A percentile compares a stretch with the other conserved stretches of the same genome.
These are phyloP conservation scores for Metschnikowia lochheadii DNA, from an alignment of 805 yeast genomes.

Conservation along the genomic window DNA sequence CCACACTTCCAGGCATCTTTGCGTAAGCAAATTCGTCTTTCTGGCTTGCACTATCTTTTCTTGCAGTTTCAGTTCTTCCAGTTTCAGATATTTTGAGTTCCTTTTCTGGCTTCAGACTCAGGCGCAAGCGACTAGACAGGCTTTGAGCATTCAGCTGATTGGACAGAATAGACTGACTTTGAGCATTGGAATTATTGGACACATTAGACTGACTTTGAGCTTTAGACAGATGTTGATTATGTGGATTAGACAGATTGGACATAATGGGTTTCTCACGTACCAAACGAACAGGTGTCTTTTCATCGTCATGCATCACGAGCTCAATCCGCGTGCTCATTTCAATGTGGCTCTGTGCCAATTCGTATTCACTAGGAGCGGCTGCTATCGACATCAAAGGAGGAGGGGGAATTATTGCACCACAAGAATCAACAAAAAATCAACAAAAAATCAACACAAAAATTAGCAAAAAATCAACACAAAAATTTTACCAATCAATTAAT, in stretches of 20 bases:
- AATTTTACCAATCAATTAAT: too few species aligned
- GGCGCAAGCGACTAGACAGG: not conserved
- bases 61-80: too few species aligned
- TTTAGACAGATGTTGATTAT: too few species aligned
- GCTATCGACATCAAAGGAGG: not conserved
- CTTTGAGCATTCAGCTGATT: not conserved
- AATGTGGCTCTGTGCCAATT: not conserved
- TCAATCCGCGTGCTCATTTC: constrained; percentile 1
- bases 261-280: not conserved
- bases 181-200: too few species aligned
- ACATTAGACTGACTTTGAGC: too few species aligned
- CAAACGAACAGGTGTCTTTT: not conserved
- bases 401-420: not conserved
- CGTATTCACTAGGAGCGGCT: not conserved
- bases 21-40: too few species aligned
- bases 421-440: too few species aligned
- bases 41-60: not conserved
- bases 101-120: not conserved
- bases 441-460: too few species aligned
- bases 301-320: not conserved
- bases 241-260: not conserved
- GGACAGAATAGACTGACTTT: too few species aligned
- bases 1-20: too few species aligned
- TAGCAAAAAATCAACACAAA: too few species aligned
- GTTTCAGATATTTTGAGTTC: not conserved